phyloP scores from a whole-genome alignment of 2,329 filamentous ascomycete genomes.

The Cladosporium sphaerospermum region DNA sequence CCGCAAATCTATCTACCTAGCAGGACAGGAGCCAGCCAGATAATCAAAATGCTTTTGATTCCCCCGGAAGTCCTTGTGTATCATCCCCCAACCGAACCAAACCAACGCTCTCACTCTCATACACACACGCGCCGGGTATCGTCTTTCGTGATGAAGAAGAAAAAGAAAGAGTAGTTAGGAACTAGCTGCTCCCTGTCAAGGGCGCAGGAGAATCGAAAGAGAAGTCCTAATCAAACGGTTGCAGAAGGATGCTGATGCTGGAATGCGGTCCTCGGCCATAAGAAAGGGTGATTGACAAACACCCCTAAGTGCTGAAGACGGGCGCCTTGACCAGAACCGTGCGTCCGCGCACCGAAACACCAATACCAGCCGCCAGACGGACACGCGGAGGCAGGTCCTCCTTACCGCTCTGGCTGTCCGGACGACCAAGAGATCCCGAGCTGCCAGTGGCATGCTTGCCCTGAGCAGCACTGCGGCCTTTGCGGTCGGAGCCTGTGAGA shows the following conservation, averaged over 20 bases:
- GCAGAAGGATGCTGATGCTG: background rate
- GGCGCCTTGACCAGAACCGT: constrained; percentile 45
- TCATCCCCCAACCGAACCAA: background rate
- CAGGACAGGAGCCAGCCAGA: too few species aligned
- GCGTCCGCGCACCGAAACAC: constrained; percentile 44
- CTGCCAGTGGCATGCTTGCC: constrained; percentile 33
- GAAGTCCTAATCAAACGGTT: background rate
- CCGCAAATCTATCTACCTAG: too few species aligned
- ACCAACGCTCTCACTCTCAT: background rate
- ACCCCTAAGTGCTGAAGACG: constrained; percentile 31
- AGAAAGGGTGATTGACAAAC: background rate
- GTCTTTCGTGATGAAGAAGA: constrained; percentile 8
- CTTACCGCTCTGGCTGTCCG: constrained; percentile 35
- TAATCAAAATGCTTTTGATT: too few species aligned
- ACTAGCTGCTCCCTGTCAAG: too few species aligned
- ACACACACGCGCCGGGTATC: constrained; percentile 7
- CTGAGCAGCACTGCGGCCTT: constrained; percentile 25
- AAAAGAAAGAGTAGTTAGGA: background rate
- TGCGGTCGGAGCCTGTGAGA: constrained; percentile 33
- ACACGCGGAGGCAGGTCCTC: constrained; percentile 39
- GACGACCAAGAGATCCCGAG: constrained; percentile 33
- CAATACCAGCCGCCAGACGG: constrained; percentile 42
- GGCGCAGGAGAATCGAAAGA: too few species aligned
- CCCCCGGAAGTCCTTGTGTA: background rate
- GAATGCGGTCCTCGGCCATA: background rate